Evolutionary conservation across 257 asterid species (phyloP).

Genomic region (Petunia secreta): DNA sequence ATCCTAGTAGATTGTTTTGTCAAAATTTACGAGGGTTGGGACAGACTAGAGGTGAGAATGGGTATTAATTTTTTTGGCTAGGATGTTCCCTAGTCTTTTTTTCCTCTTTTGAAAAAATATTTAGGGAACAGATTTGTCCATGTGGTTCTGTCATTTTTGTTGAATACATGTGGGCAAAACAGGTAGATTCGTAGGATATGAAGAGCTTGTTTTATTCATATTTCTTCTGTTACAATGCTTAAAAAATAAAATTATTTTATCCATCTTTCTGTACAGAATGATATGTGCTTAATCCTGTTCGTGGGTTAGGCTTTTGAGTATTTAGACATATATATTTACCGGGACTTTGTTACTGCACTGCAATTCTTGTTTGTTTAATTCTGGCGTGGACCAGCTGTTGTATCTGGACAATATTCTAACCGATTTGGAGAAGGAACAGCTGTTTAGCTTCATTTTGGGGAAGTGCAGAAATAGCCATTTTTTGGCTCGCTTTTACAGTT

Average conservation of each 20-base stretch:
- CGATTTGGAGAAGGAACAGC: too few relatives aligned
- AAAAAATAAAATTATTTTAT: background rate
- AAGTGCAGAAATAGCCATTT: too few relatives aligned
- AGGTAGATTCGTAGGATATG: background rate
- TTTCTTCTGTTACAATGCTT: background rate
- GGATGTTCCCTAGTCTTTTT: slow-evolving; percentile 53
- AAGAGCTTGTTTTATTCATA: slow-evolving; percentile 14
- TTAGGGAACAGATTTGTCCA: slow-evolving; percentile 40
- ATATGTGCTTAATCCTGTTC: background rate
- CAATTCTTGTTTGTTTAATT: background rate
- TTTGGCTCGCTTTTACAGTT: too few relatives aligned
- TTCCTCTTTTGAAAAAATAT: slow-evolving; percentile 31
- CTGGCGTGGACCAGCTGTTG: background rate
- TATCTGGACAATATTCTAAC: background rate
- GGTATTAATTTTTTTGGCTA: slow-evolving; percentile 38
- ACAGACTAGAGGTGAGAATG: slow-evolving; percentile 11
- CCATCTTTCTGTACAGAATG: background rate
- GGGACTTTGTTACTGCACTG: background rate
- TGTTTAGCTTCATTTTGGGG: too few relatives aligned
- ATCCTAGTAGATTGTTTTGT: slow-evolving; percentile 62
- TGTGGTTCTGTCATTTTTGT: slow-evolving; percentile 67
- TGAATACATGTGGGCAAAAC: slow-evolving; percentile 55
- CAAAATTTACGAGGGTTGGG: slow-evolving; percentile 40
- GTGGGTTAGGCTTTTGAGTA: background rate
- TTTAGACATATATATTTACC: background rate